A percentile compares a stretch with the other conserved stretches of the same genome.
Conservation (phyloP, 495 filamentous ascomycete species). For the Aspergillus carlsbadensis region DNA sequence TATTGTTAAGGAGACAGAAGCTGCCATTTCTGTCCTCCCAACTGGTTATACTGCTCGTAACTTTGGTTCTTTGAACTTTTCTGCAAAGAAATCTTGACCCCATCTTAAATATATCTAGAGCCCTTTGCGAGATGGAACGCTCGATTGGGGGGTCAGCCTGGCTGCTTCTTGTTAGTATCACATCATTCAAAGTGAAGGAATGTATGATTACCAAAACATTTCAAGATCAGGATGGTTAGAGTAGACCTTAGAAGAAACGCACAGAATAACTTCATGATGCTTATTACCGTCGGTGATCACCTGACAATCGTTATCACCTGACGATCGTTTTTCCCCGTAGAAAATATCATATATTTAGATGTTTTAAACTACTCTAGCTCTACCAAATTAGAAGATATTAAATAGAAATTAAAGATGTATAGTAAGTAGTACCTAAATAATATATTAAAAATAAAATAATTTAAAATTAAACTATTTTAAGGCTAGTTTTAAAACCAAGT, state of each 20-base stretch:
- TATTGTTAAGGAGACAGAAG: slow-evolving; percentile 6
- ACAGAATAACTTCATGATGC: too few relatives aligned
- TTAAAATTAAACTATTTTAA: too few relatives aligned
- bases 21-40: slow-evolving; percentile 3
- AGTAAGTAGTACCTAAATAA: too few relatives aligned
- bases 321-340: too few relatives aligned
- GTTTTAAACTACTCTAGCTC: too few relatives aligned
- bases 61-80: neutral
- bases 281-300: too few relatives aligned
- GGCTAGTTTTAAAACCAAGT: neutral
- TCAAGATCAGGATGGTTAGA: neutral
- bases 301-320: too few relatives aligned
- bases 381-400: too few relatives aligned
- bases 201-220: neutral
- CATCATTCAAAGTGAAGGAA: neutral
- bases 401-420: too few relatives aligned
- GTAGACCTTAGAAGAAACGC: neutral
- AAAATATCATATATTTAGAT: too few relatives aligned
- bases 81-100: neutral
- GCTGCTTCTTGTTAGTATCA: neutral
- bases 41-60: neutral
- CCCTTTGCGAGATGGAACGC: neutral
- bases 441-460: too few relatives aligned
- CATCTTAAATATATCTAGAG: neutral
- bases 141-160: neutral